These are phyloP conservation scores for Astrothelium macrocarpum DNA, from an alignment of 495 filamentous ascomycete species.

Conservation along the genomic window DNA sequence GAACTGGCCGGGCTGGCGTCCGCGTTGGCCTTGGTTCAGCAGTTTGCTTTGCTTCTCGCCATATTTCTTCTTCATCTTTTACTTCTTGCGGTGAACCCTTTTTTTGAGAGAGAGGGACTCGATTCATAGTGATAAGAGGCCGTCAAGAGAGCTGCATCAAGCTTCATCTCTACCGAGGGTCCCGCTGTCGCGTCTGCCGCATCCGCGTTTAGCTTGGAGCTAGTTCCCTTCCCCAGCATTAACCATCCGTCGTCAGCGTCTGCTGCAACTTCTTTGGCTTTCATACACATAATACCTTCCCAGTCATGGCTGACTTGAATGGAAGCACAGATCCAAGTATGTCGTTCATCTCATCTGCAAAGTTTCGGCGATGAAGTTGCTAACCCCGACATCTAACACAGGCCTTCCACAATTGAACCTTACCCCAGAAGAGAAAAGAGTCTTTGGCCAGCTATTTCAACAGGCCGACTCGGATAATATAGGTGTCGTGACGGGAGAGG, in stretches of 20 bases:
- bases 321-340: not conserved
- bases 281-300: not conserved
- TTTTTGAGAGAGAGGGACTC: not conserved
- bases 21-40: not conserved
- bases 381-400: conserved; percentile 19
- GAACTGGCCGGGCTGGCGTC: not conserved
- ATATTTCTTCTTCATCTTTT: not conserved
- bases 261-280: not conserved
- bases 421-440: conserved; percentile 82
- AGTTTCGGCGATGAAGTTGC: not conserved
- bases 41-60: not conserved
- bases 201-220: conserved; percentile 4
- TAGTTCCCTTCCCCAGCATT: not conserved
- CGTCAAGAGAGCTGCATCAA: not conserved
- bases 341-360: not conserved
- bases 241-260: not conserved
- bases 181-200: not conserved
- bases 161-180: not conserved
- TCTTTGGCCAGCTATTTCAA: conserved; percentile 83
- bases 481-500: conserved; percentile 90
- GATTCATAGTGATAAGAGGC: not conserved
- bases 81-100: not conserved
- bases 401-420: conserved; percentile 70
- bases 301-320: not conserved
- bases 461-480: conserved; percentile 80